Evolutionary conservation across 371 early-diverging fungal genomes (phyloP).

Genomic region (Rhizopus stolonifer): DNA sequence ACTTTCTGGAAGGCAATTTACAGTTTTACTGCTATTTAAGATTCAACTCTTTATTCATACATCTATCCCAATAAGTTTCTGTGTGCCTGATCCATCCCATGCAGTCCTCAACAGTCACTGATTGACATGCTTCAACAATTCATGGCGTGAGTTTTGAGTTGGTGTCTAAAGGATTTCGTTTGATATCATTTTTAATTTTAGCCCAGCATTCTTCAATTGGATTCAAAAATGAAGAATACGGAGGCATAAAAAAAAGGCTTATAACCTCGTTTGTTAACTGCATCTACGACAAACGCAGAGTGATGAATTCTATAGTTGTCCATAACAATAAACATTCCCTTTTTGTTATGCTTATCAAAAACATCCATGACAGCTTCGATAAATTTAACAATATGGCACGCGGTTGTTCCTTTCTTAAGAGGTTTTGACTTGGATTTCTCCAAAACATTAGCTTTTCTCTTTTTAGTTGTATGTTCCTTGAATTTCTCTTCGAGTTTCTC

Average conservation of each 20-base stretch:
- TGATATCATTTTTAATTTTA: conserved; percentile 8
- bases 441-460: conserved; percentile 10
- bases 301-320: conserved; percentile 8
- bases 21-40: too few relatives aligned
- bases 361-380: too few relatives aligned
- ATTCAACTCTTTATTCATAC: too few relatives aligned
- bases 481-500: conserved; percentile 9
- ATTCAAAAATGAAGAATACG: conserved; percentile 12
- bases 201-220: conserved; percentile 21
- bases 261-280: conserved; percentile 3
- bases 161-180: conserved; percentile 2
- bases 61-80: conserved; percentile 8
- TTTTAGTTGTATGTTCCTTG: conserved; percentile 8
- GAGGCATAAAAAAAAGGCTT: conserved; percentile 13
- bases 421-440: conserved; percentile 2
- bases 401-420: too few relatives aligned
- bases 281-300: conserved; percentile 9
- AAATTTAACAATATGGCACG: too few relatives aligned
- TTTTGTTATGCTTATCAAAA: conserved; percentile 4
- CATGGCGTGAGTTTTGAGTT: neutral
- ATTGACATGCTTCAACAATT: conserved; percentile 2
- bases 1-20: too few relatives aligned
- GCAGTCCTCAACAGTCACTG: conserved; percentile 6
- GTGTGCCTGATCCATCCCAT: conserved; percentile 4
- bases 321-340: conserved; percentile 12